Evolutionary conservation across 805 yeast species (phyloP).

Genomic region (Kodamaea kakaduensis): DNA sequence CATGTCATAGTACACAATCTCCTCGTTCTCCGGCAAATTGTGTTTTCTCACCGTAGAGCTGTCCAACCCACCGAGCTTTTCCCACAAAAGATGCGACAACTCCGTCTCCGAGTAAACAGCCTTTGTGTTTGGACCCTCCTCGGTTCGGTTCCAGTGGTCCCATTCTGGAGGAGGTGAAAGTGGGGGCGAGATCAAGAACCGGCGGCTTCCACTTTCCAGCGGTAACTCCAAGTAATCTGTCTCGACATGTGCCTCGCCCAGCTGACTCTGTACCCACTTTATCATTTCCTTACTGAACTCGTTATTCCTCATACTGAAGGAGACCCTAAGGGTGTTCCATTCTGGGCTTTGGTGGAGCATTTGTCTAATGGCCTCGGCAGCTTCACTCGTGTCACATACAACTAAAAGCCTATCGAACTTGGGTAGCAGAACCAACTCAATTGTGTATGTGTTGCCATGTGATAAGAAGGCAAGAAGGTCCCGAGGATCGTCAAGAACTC

Average conservation of each 20-base stretch:
- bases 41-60: conserved; percentile 32
- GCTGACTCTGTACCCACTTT: conserved; percentile 3
- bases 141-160: conserved; percentile 39
- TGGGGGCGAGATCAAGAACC: conserved; percentile 45
- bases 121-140: conserved; percentile 38
- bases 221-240: conserved; percentile 38
- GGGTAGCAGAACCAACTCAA: conserved; percentile 32
- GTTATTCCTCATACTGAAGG: conserved; percentile 36
- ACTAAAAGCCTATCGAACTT: conserved; percentile 33
- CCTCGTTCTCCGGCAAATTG: conserved; percentile 14
- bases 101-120: conserved; percentile 36
- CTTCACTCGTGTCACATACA: conserved; percentile 24
- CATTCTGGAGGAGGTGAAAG: conserved; percentile 42
- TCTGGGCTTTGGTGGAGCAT: neutral
- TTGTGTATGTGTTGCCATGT: conserved; percentile 16
- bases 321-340: conserved; percentile 16
- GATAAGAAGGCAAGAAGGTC: conserved; percentile 25
- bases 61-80: conserved; percentile 38
- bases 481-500: conserved; percentile 24
- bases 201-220: conserved; percentile 31
- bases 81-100: conserved; percentile 42
- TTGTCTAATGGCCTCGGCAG: conserved; percentile 16
- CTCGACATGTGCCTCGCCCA: conserved; percentile 6
- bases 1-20: conserved; percentile 18
- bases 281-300: conserved; percentile 13